These are phyloP conservation scores for Arthroderma uncinatum DNA, from an alignment of 2,329 filamentous ascomycete species.

Conservation along the genomic window DNA sequence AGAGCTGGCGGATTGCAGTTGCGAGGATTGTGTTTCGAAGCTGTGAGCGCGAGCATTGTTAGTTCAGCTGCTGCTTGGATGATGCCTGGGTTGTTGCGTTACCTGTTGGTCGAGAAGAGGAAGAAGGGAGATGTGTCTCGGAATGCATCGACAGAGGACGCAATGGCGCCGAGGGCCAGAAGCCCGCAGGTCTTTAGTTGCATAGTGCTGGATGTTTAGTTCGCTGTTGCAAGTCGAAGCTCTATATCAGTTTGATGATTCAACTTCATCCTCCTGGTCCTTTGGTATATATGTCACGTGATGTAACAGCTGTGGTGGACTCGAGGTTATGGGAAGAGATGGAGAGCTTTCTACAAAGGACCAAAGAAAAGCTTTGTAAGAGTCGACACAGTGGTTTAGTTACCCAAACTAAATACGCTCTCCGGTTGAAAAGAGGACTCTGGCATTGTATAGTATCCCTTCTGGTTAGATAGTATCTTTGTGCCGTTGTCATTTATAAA, in stretches of 20 bases:
- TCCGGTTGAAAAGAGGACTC: constrained; percentile 24
- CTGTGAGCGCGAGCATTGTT: constrained; percentile 17
- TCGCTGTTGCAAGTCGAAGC: background rate
- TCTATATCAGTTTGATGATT: background rate
- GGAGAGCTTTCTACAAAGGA: too few relatives aligned
- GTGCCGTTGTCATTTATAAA: constrained; percentile 21
- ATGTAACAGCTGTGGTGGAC: background rate
- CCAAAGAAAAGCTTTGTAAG: too few relatives aligned
- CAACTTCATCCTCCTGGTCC: background rate
- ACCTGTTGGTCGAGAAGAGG: constrained; percentile 75
- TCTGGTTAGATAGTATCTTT: constrained; percentile 29
- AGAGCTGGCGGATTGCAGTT: constrained; percentile 35
- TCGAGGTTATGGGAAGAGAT: too few relatives aligned
- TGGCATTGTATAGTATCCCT: constrained; percentile 26
- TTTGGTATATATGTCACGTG: background rate
- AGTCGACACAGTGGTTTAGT: too few relatives aligned
- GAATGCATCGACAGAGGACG: constrained; percentile 58
- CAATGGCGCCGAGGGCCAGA: constrained; percentile 37
- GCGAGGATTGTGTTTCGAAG: constrained; percentile 30
- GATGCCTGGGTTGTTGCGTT: constrained; percentile 28
- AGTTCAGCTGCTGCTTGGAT: background rate
- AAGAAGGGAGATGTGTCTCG: constrained; percentile 81
- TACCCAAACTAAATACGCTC: constrained; percentile 6
- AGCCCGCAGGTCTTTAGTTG: constrained; percentile 34
- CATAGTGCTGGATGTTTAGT: constrained; percentile 22